Evolutionary conservation across 164 flowering plant species (phyloP), one percentile per base, ranked within the genome.

Genomic region (Piper longum): DNA sequence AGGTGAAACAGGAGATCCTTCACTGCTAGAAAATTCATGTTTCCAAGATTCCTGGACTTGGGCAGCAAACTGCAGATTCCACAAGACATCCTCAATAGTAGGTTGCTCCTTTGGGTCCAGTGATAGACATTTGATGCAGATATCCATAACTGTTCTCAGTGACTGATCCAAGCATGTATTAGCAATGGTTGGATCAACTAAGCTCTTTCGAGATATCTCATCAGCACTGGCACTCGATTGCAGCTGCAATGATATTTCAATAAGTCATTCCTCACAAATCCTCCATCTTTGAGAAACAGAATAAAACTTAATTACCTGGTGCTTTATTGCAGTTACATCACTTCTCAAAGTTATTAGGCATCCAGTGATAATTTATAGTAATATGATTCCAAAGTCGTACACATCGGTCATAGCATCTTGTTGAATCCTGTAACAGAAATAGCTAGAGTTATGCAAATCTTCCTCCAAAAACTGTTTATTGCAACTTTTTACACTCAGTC

Each of bases 11-110:
- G 97, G 93, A 51, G 96, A 88, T 16, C 78, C 82, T n/a, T 81
- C 87, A 51, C 82, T 82, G 75, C 95, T 83, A n/a, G 73, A 79
- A 5, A 83, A 85, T 54, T 80, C 82, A 16, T 76, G 80, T 1
- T 69, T 66, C 83, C 82, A 82, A 44, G 84, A 80, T 16, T 89
- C 96, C 71, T 93, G 87, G 43, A 95, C 89, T 73, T 95, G 99
- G 67, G 95, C 88, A 43, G 91, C 97, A 77, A 88, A 95, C 80
- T 91, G 97, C 81, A 95, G 72, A 72, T 95, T 87, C 99, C 99
- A 95, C 56, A 95, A 71, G 7, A 95, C 83, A 71, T 95, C 99
- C 71, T 95, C 99, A 18, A 88, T 52, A 0, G 99, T 85, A 19
- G 99, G 96, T 71, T 97, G 77, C 18, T 79, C 85, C n/a, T 66